Conservation (phyloP, 176 grass and related monocot species). For the Juncus effusus region DNA sequence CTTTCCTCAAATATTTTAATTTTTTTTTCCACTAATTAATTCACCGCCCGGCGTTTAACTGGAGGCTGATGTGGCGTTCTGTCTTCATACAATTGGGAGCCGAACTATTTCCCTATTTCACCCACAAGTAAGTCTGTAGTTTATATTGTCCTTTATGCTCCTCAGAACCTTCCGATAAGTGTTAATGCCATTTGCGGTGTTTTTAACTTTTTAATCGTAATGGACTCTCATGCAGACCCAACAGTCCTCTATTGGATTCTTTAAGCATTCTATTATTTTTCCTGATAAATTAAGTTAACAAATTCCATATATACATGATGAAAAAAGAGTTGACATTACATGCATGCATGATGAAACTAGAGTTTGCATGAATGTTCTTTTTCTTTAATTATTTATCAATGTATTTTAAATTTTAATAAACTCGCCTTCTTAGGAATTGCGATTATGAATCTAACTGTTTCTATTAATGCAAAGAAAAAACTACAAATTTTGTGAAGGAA, state of each 20-base stretch:
- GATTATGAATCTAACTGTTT: too few species aligned
- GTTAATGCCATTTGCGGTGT: constrained; percentile 64
- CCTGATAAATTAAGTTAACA: constrained; percentile 29
- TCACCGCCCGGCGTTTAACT: constrained; percentile 24
- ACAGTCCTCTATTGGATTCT: constrained; percentile 45
- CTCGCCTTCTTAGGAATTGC: too few species aligned
- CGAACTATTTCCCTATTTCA: constrained; percentile 54
- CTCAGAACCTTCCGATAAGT: constrained; percentile 82
- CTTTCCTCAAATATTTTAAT: background rate
- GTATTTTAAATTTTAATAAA: too few species aligned
- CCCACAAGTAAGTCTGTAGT: constrained; percentile 62
- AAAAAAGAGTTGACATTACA: too few species aligned
- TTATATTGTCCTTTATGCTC: constrained; percentile 80
- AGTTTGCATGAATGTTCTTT: too few species aligned
- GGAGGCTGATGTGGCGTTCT: constrained; percentile 40
- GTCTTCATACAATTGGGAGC: constrained; percentile 63
- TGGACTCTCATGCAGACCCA: constrained; percentile 69
- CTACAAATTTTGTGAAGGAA: too few species aligned
- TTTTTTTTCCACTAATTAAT: background rate
- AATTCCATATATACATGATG: too few species aligned
- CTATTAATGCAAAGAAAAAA: too few species aligned
- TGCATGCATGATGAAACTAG: too few species aligned
- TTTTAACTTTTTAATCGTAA: constrained; percentile 60
- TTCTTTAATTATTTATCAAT: too few species aligned
- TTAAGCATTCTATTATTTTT: constrained; percentile 63